A percentile compares a stretch with the other conserved stretches of the same genome.
phyloP scores from a whole-genome alignment of 495 filamentous ascomycete genomes.

The Penicillium simplicissimum region DNA sequence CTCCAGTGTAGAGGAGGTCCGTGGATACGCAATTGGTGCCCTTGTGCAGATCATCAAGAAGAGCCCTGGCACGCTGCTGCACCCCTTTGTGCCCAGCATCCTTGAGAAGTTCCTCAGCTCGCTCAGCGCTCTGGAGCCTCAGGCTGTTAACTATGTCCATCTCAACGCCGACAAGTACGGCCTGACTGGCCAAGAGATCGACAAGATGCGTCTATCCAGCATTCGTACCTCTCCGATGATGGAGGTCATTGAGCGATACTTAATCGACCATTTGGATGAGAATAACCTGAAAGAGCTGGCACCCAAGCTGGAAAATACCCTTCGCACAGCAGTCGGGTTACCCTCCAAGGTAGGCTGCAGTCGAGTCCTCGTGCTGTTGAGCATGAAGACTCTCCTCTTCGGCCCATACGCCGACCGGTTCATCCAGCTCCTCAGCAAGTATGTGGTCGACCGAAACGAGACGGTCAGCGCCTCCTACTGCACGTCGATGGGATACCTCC shows the following conservation, averaged over 20 bases:
- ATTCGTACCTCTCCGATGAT: constrained; percentile 87
- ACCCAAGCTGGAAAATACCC: constrained; percentile 67
- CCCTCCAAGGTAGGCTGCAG: constrained; percentile 90
- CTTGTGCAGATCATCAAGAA: constrained; percentile 87
- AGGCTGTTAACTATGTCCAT: constrained; percentile 87
- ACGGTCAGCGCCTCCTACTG: constrained; percentile 87
- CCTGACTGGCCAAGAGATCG: constrained; percentile 77
- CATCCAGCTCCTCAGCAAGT: constrained; percentile 72
- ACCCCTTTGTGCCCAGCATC: constrained; percentile 77
- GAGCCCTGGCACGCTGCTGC: constrained; percentile 65
- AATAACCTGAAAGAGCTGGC: constrained; percentile 71
- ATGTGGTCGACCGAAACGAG: constrained; percentile 85
- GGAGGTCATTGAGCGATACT: constrained; percentile 87
- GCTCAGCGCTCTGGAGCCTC: constrained; percentile 82
- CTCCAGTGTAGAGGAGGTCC: constrained; percentile 82
- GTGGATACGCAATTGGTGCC: constrained; percentile 68
- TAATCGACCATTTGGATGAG: constrained; percentile 78
- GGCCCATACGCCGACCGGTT: constrained; percentile 75
- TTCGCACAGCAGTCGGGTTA: constrained; percentile 84
- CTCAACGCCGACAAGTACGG: constrained; percentile 86
- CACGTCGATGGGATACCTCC: constrained; percentile 78
- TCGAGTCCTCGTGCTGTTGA: constrained; percentile 82
- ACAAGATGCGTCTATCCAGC: constrained; percentile 75
- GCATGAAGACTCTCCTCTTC: constrained; percentile 72
- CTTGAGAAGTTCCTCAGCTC: constrained; percentile 77